A percentile compares a stretch with the other conserved stretches of the same genome.
phyloP scores from a whole-genome alignment of 1,284 basidiomycete genomes.

The Apiotrichum veenhuisii region DNA sequence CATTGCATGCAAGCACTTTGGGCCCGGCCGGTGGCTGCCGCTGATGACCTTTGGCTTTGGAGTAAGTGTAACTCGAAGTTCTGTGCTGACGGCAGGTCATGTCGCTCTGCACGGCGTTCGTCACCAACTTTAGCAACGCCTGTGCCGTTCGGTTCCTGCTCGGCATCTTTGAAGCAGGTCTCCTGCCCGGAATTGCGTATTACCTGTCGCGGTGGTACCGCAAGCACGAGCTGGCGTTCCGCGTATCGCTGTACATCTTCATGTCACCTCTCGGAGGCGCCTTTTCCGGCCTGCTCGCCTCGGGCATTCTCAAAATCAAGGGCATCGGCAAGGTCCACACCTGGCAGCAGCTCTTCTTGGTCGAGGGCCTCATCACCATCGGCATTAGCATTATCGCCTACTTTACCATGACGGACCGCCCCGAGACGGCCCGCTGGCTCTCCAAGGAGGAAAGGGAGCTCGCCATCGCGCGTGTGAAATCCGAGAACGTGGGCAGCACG shows the following conservation, averaged over 20 bases:
- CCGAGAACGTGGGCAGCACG: conserved; percentile 42
- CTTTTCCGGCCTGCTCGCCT: conserved; percentile 34
- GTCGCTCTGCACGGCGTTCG: no score
- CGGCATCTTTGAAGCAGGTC: conserved; percentile 30
- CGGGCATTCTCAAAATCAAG: conserved; percentile 32
- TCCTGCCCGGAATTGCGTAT: conserved; percentile 29
- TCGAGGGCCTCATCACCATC: conserved; percentile 10
- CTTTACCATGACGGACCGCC: conserved; percentile 41
- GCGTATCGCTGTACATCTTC: conserved; percentile 11
- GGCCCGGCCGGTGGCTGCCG: not conserved
- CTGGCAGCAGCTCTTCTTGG: conserved; percentile 32
- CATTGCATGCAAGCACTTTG: conserved; percentile 2
- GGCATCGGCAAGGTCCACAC: conserved; percentile 25
- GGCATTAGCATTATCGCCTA: not conserved
- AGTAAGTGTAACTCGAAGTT: not conserved
- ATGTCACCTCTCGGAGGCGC: conserved; percentile 20
- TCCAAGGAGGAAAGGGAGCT: conserved; percentile 42
- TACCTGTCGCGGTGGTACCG: conserved; percentile 12
- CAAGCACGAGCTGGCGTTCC: conserved; percentile 1
- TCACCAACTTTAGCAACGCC: no score
- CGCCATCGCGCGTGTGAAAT: conserved; percentile 41
- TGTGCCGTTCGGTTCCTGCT: conserved; percentile 16
- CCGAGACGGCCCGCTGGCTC: conserved; percentile 45
- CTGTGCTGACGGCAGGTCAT: no score
- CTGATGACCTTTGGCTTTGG: not conserved